phyloP scores from a whole-genome alignment of 352 stramenopile genomes.

The Globisporangium irregulare region DNA sequence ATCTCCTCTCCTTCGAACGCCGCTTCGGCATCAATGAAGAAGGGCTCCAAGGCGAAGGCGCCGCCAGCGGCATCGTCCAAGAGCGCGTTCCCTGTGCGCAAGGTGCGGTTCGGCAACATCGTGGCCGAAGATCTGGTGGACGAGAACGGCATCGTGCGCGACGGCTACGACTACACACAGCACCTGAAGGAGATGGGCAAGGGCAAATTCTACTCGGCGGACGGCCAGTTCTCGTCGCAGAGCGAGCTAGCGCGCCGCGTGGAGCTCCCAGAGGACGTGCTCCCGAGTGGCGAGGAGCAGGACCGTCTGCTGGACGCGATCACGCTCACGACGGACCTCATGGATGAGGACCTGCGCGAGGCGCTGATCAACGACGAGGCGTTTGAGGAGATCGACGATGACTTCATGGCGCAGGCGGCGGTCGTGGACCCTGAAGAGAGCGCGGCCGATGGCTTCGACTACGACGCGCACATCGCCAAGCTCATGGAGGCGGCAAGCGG shows the following conservation, averaged over 20 bases:
- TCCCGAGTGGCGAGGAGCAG: constrained; percentile 67
- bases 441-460: constrained; percentile 80
- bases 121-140: constrained; percentile 79
- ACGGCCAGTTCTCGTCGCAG: constrained; percentile 61
- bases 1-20: constrained; percentile 26
- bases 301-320: constrained; percentile 82
- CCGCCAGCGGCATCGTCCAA: constrained; percentile 13
- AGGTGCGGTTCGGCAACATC: constrained; percentile 63
- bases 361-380: constrained; percentile 79
- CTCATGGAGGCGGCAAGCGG: constrained; percentile 88
- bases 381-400: constrained; percentile 90
- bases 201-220: constrained; percentile 77
- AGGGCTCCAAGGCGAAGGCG: constrained; percentile 21
- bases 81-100: constrained; percentile 45
- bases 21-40: constrained; percentile 9
- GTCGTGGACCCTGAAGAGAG: constrained; percentile 33
- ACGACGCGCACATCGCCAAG: constrained; percentile 91
- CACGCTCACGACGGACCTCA: constrained; percentile 80
- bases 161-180: constrained; percentile 92
- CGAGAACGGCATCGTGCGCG: constrained; percentile 85
- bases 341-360: constrained; percentile 85
- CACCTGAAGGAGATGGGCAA: constrained; percentile 91
- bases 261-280: constrained; percentile 59
- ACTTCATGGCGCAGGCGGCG: constrained; percentile 87
- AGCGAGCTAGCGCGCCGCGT: constrained; percentile 58